Conservation (phyloP, 495 filamentous ascomycete genomes). For the Penicillium antarcticum region DNA sequence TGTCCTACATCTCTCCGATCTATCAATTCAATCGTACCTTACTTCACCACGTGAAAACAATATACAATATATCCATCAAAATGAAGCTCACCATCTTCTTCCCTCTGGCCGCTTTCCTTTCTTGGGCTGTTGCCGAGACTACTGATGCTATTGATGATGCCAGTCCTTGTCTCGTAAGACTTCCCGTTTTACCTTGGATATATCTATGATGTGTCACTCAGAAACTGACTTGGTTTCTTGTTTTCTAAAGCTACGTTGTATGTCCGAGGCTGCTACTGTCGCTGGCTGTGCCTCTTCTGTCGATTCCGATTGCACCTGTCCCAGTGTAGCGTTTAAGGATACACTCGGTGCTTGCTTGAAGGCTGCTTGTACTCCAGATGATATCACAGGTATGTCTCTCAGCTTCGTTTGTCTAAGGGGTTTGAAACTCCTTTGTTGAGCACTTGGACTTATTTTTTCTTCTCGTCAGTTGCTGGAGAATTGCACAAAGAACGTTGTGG, state of each 20-base stretch:
- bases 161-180: slow-evolving; percentile 19
- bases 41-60: not conserved
- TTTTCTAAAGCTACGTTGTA: slow-evolving; percentile 11
- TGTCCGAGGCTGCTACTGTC: slow-evolving; percentile 11
- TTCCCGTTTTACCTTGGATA: not conserved
- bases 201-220: not conserved
- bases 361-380: slow-evolving; percentile 11
- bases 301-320: slow-evolving; percentile 19
- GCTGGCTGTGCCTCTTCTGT: slow-evolving; percentile 16
- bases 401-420: too few relatives aligned
- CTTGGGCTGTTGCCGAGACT: slow-evolving; percentile 16
- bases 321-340: slow-evolving; percentile 16
- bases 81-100: slow-evolving; percentile 29
- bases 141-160: not conserved
- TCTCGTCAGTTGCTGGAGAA: slow-evolving; percentile 8
- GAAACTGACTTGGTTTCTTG: slow-evolving; percentile 1
- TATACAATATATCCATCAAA: slow-evolving; percentile 1
- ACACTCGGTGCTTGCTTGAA: slow-evolving; percentile 12
- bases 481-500: slow-evolving; percentile 18
- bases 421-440: not conserved
- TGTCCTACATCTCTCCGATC: not conserved
- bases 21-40: not conserved
- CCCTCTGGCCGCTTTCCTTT: slow-evolving; percentile 22
- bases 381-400: slow-evolving; percentile 11
- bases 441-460: not conserved